Evolutionary conservation across 108 stramenopile species (phyloP).

Genomic region (Seminavis robusta): DNA sequence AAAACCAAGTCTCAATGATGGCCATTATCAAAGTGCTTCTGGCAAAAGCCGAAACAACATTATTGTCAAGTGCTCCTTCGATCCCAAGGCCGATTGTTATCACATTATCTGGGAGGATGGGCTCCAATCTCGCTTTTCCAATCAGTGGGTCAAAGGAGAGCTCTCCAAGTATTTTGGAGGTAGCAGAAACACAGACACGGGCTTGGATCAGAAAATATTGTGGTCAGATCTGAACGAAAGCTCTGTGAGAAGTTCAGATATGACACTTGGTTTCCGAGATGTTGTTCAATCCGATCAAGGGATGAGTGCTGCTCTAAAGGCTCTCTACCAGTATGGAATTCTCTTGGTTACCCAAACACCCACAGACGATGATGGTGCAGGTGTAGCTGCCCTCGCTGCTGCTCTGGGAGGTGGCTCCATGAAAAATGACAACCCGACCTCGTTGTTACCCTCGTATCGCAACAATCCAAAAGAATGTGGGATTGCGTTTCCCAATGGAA

Average conservation of each 20-base stretch:
- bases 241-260: constrained; percentile 35
- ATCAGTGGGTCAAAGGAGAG: constrained; percentile 39
- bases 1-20: constrained; percentile 26
- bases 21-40: too few relatives aligned
- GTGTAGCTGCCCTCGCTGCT: constrained; percentile 46
- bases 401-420: constrained; percentile 41
- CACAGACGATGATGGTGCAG: constrained; percentile 38
- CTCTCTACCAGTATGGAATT: constrained; percentile 69
- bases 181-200: constrained; percentile 35
- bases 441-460: constrained; percentile 22
- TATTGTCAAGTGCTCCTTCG: constrained; percentile 4
- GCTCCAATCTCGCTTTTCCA: constrained; percentile 19
- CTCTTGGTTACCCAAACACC: constrained; percentile 67
- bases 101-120: constrained; percentile 37
- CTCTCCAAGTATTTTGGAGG: constrained; percentile 10
- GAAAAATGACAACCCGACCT: constrained; percentile 24
- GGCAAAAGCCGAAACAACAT: not conserved
- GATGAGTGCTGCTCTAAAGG: constrained; percentile 37
- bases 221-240: constrained; percentile 63
- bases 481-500: constrained; percentile 28
- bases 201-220: too few relatives aligned
- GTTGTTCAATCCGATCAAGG: constrained; percentile 31
- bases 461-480: constrained; percentile 11
- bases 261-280: constrained; percentile 49
- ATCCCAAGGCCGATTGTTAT: constrained; percentile 10